phyloP scores from a whole-genome alignment of 2,329 filamentous ascomycete species.

The Leptographium flavum region DNA sequence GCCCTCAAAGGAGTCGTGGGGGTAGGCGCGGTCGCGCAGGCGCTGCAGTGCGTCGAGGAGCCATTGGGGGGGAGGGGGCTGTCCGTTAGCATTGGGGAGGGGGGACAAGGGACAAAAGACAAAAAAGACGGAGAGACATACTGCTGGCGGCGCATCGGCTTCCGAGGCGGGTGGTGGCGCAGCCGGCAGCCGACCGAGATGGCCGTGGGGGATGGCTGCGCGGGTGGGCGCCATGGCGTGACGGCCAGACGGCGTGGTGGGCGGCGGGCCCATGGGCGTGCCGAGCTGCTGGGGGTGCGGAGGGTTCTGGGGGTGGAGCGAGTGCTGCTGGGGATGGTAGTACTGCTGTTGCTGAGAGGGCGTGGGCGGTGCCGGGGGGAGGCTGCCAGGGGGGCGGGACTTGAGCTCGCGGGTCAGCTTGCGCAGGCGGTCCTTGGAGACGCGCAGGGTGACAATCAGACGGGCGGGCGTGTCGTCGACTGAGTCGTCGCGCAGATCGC shows the following conservation, averaged over 20 bases:
- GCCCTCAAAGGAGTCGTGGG: slow-evolving; percentile 72
- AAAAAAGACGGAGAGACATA: slow-evolving; percentile 28
- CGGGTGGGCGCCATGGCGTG: slow-evolving; percentile 10
- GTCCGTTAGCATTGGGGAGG: neutral
- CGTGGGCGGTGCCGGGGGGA: neutral
- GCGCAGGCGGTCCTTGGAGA: slow-evolving; percentile 57
- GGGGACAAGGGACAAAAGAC: too few species aligned
- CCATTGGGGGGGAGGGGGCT: slow-evolving; percentile 84
- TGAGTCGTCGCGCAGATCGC: slow-evolving; percentile 49
- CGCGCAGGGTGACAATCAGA: slow-evolving; percentile 60
- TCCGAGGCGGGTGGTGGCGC: slow-evolving; percentile 46
- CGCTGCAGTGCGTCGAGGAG: slow-evolving; percentile 58
- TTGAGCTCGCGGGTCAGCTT: slow-evolving; percentile 38
- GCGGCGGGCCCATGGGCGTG: slow-evolving; percentile 38
- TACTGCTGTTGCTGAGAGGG: neutral
- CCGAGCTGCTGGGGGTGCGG: slow-evolving; percentile 29
- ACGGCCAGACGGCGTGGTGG: slow-evolving; percentile 25
- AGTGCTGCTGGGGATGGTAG: neutral
- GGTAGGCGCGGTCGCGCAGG: slow-evolving; percentile 54
- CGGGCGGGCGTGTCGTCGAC: slow-evolving; percentile 32
- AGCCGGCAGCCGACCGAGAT: slow-evolving; percentile 55
- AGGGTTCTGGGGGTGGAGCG: neutral
- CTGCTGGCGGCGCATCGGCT: slow-evolving; percentile 40
- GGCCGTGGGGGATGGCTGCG: slow-evolving; percentile 25
- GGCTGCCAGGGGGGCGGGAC: neutral